Percentiles rank a stretch among this genome's conserved stretches.
These are phyloP conservation scores for Xanthoconium stramineum DNA, from an alignment of 768 basidiomycete species.

Conservation along the genomic window DNA sequence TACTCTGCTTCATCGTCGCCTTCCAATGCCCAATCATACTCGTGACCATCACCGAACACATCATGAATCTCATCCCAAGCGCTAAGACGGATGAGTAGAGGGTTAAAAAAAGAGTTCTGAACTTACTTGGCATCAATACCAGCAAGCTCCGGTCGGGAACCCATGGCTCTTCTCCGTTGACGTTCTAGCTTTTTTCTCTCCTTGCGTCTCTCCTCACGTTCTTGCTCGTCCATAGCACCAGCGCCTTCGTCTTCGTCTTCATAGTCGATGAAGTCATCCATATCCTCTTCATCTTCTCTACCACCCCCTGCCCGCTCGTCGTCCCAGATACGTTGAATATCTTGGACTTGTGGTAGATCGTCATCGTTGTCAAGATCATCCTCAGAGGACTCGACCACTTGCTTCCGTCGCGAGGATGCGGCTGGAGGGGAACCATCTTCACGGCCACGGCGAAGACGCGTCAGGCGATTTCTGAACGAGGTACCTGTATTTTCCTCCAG, in stretches of 20 bases:
- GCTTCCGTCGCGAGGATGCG: slow-evolving; percentile 56
- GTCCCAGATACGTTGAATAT: slow-evolving; percentile 74
- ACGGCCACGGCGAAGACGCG: slow-evolving; percentile 69
- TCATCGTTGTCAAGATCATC: slow-evolving; percentile 66
- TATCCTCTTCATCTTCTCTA: slow-evolving; percentile 56
- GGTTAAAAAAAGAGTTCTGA: neutral
- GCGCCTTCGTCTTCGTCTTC: slow-evolving; percentile 80
- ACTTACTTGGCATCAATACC: slow-evolving; percentile 84
- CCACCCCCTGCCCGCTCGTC: slow-evolving; percentile 55
- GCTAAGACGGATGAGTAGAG: slow-evolving; percentile 39
- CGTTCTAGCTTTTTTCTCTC: slow-evolving; percentile 62
- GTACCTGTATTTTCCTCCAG: slow-evolving; percentile 83
- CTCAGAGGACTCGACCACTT: slow-evolving; percentile 68
- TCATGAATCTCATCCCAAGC: slow-evolving; percentile 96
- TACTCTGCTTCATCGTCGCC: slow-evolving; percentile 64
- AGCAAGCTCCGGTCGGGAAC: slow-evolving; percentile 65
- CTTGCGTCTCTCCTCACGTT: slow-evolving; percentile 69
- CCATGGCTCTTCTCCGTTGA: slow-evolving; percentile 62
- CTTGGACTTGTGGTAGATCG: slow-evolving; percentile 48
- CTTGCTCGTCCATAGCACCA: slow-evolving; percentile 72
- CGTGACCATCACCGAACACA: slow-evolving; percentile 94
- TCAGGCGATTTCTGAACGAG: slow-evolving; percentile 71
- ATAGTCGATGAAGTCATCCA: slow-evolving; percentile 76
- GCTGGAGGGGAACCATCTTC: slow-evolving; percentile 68
- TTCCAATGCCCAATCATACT: slow-evolving; percentile 92